A percentile compares a stretch with the other conserved stretches of the same genome.
Evolutionary conservation across 2,329 filamentous ascomycete genomes (phyloP).

Genomic region (Talaromyces rugulosus): DNA sequence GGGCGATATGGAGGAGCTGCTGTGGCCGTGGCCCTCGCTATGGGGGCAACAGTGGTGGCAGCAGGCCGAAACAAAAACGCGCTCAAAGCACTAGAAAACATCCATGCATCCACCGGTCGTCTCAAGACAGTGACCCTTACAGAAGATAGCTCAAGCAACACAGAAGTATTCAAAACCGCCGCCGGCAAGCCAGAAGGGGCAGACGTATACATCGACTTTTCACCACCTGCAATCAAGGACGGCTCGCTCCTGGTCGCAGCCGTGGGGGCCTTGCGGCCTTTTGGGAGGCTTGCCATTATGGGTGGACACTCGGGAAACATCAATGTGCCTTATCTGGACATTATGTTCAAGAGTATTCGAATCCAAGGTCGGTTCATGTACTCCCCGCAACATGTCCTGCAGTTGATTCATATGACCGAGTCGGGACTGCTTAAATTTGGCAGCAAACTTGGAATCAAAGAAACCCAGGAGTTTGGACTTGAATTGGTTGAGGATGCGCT

Average conservation of each 20-base stretch:
- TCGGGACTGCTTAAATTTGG: conserved; percentile 6
- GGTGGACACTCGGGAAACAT: conserved; percentile 1
- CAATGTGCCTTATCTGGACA: conserved; percentile 10
- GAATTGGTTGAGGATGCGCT: conserved; percentile 9
- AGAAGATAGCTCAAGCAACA: conserved; percentile 2
- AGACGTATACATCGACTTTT: conserved; percentile 16
- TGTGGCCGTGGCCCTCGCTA: conserved; percentile 45
- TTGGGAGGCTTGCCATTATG: conserved; percentile 9
- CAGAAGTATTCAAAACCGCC: background rate
- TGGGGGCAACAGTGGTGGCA: conserved; percentile 51
- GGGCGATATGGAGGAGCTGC: conserved; percentile 47
- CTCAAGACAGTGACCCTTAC: conserved; percentile 4
- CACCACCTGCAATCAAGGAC: conserved; percentile 11
- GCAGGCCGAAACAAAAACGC: conserved; percentile 35
- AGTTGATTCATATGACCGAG: conserved; percentile 15
- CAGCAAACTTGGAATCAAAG: conserved; percentile 2
- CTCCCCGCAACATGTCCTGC: conserved; percentile 9
- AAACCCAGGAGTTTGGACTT: conserved; percentile 17
- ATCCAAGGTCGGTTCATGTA: conserved; percentile 18
- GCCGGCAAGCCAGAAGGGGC: conserved; percentile 10
- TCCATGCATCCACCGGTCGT: conserved; percentile 2
- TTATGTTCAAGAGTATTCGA: conserved; percentile 16
- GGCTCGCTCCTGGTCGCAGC: conserved; percentile 8
- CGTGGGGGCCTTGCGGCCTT: conserved; percentile 6
- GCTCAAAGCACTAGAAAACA: background rate